A percentile compares a stretch with the other conserved stretches of the same genome.
These are phyloP conservation scores for Anisogramma anomala DNA, from an alignment of 2,329 filamentous ascomycete species.

Conservation along the genomic window DNA sequence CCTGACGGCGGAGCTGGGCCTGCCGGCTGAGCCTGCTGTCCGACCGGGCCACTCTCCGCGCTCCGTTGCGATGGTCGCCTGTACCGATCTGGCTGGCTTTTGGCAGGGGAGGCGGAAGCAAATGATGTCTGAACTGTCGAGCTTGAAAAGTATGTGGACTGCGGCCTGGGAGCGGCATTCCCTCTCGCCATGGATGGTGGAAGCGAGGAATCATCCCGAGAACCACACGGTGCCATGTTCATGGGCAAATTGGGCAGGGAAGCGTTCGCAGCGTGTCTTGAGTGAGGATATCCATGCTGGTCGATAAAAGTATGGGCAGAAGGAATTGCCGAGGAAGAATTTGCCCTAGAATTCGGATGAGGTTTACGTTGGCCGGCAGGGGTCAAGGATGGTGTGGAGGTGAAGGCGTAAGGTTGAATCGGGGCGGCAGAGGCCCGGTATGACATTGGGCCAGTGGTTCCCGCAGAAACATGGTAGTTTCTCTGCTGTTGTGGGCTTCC, in stretches of 20 bases:
- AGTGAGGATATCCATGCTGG: slow-evolving; percentile 18
- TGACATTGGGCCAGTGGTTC: slow-evolving; percentile 28
- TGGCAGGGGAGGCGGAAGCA: slow-evolving; percentile 46
- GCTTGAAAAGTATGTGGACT: slow-evolving; percentile 29
- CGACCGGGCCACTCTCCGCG: slow-evolving; percentile 32
- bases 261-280: slow-evolving; percentile 25
- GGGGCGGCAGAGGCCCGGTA: slow-evolving; percentile 48
- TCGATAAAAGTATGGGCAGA: slow-evolving; percentile 29
- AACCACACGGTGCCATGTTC: slow-evolving; percentile 28
- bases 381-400: slow-evolving; percentile 54
- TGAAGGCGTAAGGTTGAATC: slow-evolving; percentile 69
- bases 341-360: slow-evolving; percentile 34
- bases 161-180: slow-evolving; percentile 29
- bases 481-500: slow-evolving; percentile 33
- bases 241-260: slow-evolving; percentile 31
- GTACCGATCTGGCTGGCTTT: slow-evolving; percentile 73
- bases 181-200: slow-evolving; percentile 31
- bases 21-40: slow-evolving; percentile 21
- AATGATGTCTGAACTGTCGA: slow-evolving; percentile 37
- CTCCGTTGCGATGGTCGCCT: slow-evolving; percentile 52
- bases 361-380: slow-evolving; percentile 42
- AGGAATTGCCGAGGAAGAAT: slow-evolving; percentile 33
- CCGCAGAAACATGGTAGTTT: slow-evolving; percentile 40
- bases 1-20: slow-evolving; percentile 35
- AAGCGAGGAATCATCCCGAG: slow-evolving; percentile 42